Evolutionary conservation across 371 early-diverging fungal species (phyloP).

Genomic region (Cladochytrium tenue): DNA sequence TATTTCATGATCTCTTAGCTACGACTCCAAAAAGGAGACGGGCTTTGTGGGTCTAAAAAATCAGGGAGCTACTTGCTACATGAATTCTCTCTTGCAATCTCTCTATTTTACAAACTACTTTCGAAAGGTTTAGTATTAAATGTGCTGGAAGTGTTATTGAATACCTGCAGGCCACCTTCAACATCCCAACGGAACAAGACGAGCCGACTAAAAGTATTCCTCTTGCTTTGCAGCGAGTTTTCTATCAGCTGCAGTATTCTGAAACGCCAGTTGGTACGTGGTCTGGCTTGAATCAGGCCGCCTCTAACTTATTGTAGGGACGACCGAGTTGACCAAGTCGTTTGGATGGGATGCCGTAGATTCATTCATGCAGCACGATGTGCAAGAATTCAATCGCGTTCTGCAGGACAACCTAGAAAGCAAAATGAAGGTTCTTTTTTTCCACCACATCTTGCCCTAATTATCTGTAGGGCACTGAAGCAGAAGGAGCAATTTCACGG

Average conservation of each 20-base stretch:
- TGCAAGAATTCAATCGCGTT: constrained; percentile 95
- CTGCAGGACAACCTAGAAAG: constrained; percentile 91
- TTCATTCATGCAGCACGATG: constrained; percentile 95
- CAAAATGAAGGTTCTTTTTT: constrained; percentile 78
- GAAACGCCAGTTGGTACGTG: constrained; percentile 65
- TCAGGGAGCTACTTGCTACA: constrained; percentile 99
- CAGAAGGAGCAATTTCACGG: constrained; percentile 86
- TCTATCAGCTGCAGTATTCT: constrained; percentile 82
- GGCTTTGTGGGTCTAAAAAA: constrained; percentile 95
- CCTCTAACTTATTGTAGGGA: constrained; percentile 43
- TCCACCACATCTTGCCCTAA: background rate
- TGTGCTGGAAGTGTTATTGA: background rate
- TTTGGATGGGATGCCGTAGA: constrained; percentile 96
- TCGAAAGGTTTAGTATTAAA: constrained; percentile 57
- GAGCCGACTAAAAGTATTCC: constrained; percentile 82
- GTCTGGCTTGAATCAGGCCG: background rate
- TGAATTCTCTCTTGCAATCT: constrained; percentile 97
- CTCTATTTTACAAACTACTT: constrained; percentile 94
- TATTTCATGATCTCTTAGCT: constrained; percentile 50
- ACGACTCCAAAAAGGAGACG: constrained; percentile 84
- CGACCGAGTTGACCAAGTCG: constrained; percentile 88
- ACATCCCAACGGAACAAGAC: constrained; percentile 86
- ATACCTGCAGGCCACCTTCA: constrained; percentile 64
- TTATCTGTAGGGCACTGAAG: constrained; percentile 69
- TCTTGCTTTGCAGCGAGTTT: constrained; percentile 89